phyloP scores from a whole-genome alignment of 2,329 filamentous ascomycete species.

The Alternaria metachromatica region DNA sequence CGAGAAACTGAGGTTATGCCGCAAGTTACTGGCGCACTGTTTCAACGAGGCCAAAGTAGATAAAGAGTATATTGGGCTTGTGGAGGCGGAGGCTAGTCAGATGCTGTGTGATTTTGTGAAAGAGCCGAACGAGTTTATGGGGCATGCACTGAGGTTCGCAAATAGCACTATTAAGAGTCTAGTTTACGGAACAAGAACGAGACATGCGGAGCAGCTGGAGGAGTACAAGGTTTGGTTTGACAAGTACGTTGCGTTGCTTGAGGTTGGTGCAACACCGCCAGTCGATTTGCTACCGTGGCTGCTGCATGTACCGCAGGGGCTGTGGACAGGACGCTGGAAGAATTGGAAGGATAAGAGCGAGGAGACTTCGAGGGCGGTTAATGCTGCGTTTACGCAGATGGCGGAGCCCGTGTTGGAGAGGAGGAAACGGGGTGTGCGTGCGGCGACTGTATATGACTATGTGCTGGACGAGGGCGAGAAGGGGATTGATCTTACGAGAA shows the following conservation, averaged over 20 bases:
- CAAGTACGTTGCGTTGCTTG: constrained; percentile 51
- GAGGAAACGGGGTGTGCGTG: constrained; percentile 10
- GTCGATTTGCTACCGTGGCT: constrained; percentile 46
- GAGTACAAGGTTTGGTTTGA: constrained; percentile 42
- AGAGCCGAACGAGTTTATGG: constrained; percentile 53
- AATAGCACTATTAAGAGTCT: constrained; percentile 55
- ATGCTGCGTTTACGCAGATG: constrained; percentile 8
- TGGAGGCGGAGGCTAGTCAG: constrained; percentile 58
- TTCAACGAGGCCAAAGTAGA: constrained; percentile 56
- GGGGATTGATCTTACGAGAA: background rate
- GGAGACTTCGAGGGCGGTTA: constrained; percentile 4
- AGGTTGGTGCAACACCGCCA: constrained; percentile 56
- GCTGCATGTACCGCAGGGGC: constrained; percentile 46
- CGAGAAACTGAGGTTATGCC: constrained; percentile 54
- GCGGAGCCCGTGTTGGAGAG: background rate
- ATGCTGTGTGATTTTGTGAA: constrained; percentile 55
- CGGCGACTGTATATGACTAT: constrained; percentile 28
- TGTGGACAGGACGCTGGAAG: constrained; percentile 12
- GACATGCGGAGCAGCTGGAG: background rate
- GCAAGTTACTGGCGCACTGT: constrained; percentile 55
- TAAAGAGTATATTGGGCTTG: constrained; percentile 50
- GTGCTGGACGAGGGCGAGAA: constrained; percentile 14
- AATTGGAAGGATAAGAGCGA: constrained; percentile 12
- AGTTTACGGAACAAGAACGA: background rate
- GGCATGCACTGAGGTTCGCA: constrained; percentile 56